phyloP scores from a whole-genome alignment of 2,329 filamentous ascomycete genomes.

The Fusarium chaquense region DNA sequence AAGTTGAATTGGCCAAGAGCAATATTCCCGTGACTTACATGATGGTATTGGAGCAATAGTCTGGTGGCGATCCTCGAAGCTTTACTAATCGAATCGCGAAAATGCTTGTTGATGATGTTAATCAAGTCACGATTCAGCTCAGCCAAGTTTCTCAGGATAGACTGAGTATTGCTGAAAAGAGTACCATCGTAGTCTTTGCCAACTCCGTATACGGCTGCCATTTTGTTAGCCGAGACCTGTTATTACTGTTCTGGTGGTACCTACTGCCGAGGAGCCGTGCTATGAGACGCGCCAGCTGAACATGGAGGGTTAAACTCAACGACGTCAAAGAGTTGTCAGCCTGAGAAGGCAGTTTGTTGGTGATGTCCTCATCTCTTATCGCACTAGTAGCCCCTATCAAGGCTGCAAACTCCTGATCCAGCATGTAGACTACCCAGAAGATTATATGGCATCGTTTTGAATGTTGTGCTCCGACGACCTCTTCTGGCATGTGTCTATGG shows the following conservation, averaged over 20 bases:
- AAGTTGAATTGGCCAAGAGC: not conserved
- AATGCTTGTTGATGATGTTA: slow-evolving; percentile 46
- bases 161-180: slow-evolving; percentile 47
- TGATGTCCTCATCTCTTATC: slow-evolving; percentile 49
- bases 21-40: slow-evolving; percentile 4
- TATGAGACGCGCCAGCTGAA: slow-evolving; percentile 46
- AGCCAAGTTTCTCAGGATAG: slow-evolving; percentile 45
- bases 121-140: slow-evolving; percentile 46
- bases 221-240: not conserved
- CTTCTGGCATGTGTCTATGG: slow-evolving; percentile 46
- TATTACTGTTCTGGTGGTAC: fast-evolving
- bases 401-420: slow-evolving; percentile 47
- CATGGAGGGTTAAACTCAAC: slow-evolving; percentile 44
- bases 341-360: slow-evolving; percentile 48
- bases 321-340: slow-evolving; percentile 46
- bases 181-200: slow-evolving; percentile 48
- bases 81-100: slow-evolving; percentile 48
- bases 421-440: slow-evolving; percentile 50
- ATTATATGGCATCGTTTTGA: slow-evolving; percentile 47
- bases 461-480: slow-evolving; percentile 39
- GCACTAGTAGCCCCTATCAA: slow-evolving; percentile 48
- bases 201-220: slow-evolving; percentile 45
- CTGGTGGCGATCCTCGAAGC: slow-evolving; percentile 46
- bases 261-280: slow-evolving; percentile 41
- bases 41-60: slow-evolving; percentile 47